These are phyloP conservation scores for Stachybotrys elegans DNA, from an alignment of 2,329 filamentous ascomycete genomes.

Conservation along the genomic window DNA sequence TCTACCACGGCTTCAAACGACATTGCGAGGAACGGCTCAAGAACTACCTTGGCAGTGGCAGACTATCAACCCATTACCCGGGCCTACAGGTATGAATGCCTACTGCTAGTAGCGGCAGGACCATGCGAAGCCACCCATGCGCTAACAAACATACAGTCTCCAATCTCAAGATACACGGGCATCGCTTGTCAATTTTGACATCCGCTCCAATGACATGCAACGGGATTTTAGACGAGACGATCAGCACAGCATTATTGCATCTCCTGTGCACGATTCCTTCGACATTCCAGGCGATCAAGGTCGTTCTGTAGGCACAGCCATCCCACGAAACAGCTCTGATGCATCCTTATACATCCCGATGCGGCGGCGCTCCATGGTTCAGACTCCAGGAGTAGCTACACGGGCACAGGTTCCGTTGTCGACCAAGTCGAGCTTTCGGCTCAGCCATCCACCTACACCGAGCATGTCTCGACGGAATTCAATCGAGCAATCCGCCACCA, in stretches of 20 bases:
- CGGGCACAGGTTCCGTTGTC: slow-evolving; percentile 23
- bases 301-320: slow-evolving; percentile 9
- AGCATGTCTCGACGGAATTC: slow-evolving; percentile 32
- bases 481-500: slow-evolving; percentile 28
- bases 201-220: neutral
- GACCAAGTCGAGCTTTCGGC: slow-evolving; percentile 27
- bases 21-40: neutral
- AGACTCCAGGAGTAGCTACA: slow-evolving; percentile 46
- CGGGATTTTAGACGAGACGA: slow-evolving; percentile 12
- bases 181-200: neutral
- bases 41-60: too few species aligned
- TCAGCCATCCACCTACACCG: slow-evolving; percentile 32
- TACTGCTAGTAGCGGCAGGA: too few species aligned
- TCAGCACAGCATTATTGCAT: neutral
- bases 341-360: slow-evolving; percentile 41
- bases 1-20: neutral
- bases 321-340: slow-evolving; percentile 37
- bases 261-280: neutral
- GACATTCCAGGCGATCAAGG: neutral
- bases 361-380: slow-evolving; percentile 42
- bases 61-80: too few species aligned
- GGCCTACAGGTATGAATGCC: too few species aligned
- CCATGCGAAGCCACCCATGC: too few species aligned
- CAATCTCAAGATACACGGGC: neutral
- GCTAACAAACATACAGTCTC: too few species aligned